phyloP scores from a whole-genome alignment of 202 grass and related monocot species.

The Digitaria exilis region DNA sequence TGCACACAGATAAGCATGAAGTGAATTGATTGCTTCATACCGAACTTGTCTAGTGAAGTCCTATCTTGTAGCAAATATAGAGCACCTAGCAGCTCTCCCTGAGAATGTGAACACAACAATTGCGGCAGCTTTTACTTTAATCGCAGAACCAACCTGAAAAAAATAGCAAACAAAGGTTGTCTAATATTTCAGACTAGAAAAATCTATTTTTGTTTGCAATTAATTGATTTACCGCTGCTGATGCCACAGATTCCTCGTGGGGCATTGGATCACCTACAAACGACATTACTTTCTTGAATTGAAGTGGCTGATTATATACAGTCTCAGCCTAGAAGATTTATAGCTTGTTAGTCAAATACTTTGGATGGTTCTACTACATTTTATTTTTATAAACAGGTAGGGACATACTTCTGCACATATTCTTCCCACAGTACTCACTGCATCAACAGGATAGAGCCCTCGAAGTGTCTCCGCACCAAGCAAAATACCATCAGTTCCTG shows the following conservation, averaged over 20 bases:
- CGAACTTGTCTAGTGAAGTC: slow-evolving; percentile 1
- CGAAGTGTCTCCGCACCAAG: slow-evolving; percentile 94
- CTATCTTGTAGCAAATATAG: slow-evolving; percentile 12
- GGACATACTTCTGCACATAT: slow-evolving; percentile 90
- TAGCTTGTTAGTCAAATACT: slow-evolving; percentile 34
- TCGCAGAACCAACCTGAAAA: slow-evolving; percentile 84
- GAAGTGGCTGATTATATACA: slow-evolving; percentile 82
- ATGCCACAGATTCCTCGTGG: slow-evolving; percentile 93
- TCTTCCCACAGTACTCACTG: slow-evolving; percentile 83
- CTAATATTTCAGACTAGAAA: slow-evolving; percentile 1
- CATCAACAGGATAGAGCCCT: slow-evolving; percentile 91
- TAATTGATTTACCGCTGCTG: slow-evolving; percentile 68
- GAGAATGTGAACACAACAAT: slow-evolving; percentile 91
- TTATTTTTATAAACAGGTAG: slow-evolving; percentile 32
- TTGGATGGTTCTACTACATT: slow-evolving; percentile 10
- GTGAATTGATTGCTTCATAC: slow-evolving; percentile 23
- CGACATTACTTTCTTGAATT: slow-evolving; percentile 85
- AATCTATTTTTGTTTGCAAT: not conserved
- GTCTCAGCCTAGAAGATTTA: slow-evolving; percentile 72
- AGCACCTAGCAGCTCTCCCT: slow-evolving; percentile 82
- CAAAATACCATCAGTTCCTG: slow-evolving; percentile 97
- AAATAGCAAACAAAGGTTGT: not conserved
- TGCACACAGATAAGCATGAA: slow-evolving; percentile 41
- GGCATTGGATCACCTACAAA: slow-evolving; percentile 84
- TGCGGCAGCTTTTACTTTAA: slow-evolving; percentile 95